Evolutionary conservation across 805 yeast genomes (phyloP).

Genomic region (Lachancea sp.): DNA sequence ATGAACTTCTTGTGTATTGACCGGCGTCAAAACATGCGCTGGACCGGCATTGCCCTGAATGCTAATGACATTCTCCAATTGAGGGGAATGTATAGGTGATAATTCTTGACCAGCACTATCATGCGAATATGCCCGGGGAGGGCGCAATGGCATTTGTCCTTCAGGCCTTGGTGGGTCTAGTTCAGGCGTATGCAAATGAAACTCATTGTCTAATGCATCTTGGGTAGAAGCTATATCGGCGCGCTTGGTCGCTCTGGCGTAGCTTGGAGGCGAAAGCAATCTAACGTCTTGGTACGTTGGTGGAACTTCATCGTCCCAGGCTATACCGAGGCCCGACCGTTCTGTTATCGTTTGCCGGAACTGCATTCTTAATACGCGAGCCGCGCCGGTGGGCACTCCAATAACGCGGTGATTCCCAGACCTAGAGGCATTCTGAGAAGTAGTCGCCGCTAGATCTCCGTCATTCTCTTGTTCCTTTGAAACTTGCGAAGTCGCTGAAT

Average conservation of each 20-base stretch:
- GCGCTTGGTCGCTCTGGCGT: constrained; percentile 29
- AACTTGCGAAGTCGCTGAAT: constrained; percentile 17
- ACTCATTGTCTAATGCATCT: neutral
- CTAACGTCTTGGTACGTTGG: constrained; percentile 86
- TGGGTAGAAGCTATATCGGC: neutral
- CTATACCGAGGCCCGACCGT: constrained; percentile 89
- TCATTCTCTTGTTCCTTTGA: constrained; percentile 15
- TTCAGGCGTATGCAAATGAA: neutral
- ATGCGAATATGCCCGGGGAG: constrained; percentile 25
- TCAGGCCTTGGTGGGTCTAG: neutral
- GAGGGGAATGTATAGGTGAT: constrained; percentile 22
- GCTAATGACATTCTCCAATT: constrained; percentile 25
- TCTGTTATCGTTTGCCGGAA: constrained; percentile 79
- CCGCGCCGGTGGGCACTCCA: constrained; percentile 89
- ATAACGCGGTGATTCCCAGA: constrained; percentile 24
- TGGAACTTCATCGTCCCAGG: constrained; percentile 99
- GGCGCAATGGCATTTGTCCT: constrained; percentile 16
- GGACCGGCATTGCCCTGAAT: constrained; percentile 28
- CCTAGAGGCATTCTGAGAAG: constrained; percentile 14
- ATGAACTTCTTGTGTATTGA: constrained; percentile 25
- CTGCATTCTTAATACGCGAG: constrained; percentile 91
- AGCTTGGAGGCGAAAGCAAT: constrained; percentile 82
- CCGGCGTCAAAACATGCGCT: constrained; percentile 28
- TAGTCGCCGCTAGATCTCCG: constrained; percentile 10
- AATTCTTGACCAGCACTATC: constrained; percentile 10